Base-by-base conservation (phyloP, 1,139 yeast species). In the Debaryomyces subglobosus region DNA sequence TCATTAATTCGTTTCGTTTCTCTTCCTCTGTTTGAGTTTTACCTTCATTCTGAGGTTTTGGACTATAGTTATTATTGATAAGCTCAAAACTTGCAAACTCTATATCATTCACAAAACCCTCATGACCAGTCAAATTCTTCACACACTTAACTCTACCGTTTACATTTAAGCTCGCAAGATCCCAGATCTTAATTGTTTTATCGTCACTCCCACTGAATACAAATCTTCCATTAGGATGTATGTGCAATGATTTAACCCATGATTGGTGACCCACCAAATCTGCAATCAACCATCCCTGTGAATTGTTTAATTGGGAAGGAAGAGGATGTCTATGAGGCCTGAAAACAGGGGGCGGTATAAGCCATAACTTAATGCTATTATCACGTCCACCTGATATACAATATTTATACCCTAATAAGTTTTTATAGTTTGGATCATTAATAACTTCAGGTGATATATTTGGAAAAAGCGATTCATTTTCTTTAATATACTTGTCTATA, bases 341-440 rank as follows among this genome's bases (percentile, higher is more conserved):
- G 16, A 78, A 50, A 2, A 72, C 69, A 0, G 92, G 90, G 1
- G 84, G 70, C 1, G 91, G 90, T 9, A 86, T 63, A 45, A 85
- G 75, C 97, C 97, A 92, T 23, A 92, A 69, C 56, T 84, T 82
- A 36, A 92, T 76, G 1, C 81, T 64, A 59, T 87, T 86, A 65
- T 92, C 97, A 56, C 98, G 76, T 3, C 96, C 90, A 18, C 88
- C 91, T 7, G 96, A 84, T 1, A 86, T 82, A 50, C 92, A 83
- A 59, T 84, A 85, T 59, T 84, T 85, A 65, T 74, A 85, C 0
- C 86, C 87, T 20, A 85, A 59, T 3, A 62, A 55, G 1, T 65
- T 60, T 34, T 73, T 69, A 43, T 62, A 65, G 1, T 64, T 45
- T 1, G 62, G 57, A 49, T 72, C 71, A 6, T 57, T 41, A 5